A percentile compares a stretch with the other conserved stretches of the same genome.
Conservation (phyloP, 495 filamentous ascomycete species). For the Penicillium coffeae region DNA sequence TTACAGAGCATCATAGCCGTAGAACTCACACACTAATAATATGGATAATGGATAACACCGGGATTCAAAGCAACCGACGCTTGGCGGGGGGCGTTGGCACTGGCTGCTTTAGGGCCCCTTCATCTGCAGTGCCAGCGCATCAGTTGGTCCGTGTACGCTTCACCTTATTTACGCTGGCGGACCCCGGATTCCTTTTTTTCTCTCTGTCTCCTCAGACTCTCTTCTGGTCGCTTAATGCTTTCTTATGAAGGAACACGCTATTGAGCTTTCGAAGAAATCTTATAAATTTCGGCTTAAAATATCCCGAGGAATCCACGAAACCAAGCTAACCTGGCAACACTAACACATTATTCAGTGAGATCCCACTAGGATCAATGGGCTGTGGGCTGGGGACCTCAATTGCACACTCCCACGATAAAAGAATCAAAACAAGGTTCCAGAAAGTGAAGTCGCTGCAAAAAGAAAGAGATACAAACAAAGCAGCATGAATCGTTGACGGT, state of each 20-base stretch:
- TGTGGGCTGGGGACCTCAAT: conserved; percentile 1
- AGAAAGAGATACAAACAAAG: background rate
- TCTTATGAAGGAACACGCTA: no score
- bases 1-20: no score
- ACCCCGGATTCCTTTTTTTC: background rate
- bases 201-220: no score
- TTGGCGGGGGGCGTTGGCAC: conserved; percentile 15
- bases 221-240: no score
- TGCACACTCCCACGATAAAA: conserved; percentile 5
- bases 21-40: no score
- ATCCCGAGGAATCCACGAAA: background rate
- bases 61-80: background rate
- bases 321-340: background rate
- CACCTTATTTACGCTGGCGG: conserved; percentile 1
- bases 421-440: background rate
- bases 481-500: conserved; percentile 16
- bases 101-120: conserved; percentile 5
- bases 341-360: conserved; percentile 4
- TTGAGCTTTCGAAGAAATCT: no score
- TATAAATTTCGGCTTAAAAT: background rate
- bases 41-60: no score
- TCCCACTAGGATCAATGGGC: background rate
- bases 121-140: conserved; percentile 22
- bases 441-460: background rate
- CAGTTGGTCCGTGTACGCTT: conserved; percentile 21